These are phyloP conservation scores for Cryomyces antarcticus DNA, from an alignment of 495 filamentous ascomycete species.

Conservation along the genomic window DNA sequence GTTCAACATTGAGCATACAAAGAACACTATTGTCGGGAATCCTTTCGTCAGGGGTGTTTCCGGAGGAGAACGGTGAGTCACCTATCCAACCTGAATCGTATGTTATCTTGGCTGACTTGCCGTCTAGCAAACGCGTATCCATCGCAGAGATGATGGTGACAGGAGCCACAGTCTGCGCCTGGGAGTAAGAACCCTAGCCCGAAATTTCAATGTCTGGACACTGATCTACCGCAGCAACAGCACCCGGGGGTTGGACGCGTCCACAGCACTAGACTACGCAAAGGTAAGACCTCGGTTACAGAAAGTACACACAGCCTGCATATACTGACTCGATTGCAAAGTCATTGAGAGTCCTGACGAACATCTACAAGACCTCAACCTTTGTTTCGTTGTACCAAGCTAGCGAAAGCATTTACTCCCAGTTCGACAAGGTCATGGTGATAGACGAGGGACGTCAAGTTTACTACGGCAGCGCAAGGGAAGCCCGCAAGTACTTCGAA, in stretches of 20 bases:
- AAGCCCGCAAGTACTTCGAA: slow-evolving; percentile 64
- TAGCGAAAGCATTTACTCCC: slow-evolving; percentile 61
- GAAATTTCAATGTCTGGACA: no score
- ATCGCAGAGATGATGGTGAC: slow-evolving; percentile 54
- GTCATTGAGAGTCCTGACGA: slow-evolving; percentile 55
- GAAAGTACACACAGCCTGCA: no score
- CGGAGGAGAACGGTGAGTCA: slow-evolving; percentile 54
- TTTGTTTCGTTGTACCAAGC: slow-evolving; percentile 74
- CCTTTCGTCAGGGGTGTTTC: slow-evolving; percentile 66
- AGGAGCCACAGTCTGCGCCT: slow-evolving; percentile 48
- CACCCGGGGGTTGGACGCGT: slow-evolving; percentile 66
- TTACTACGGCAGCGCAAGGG: slow-evolving; percentile 52
- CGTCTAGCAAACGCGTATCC: slow-evolving; percentile 29
- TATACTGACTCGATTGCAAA: slow-evolving; percentile 16
- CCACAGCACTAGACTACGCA: slow-evolving; percentile 54
- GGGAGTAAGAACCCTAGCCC: slow-evolving; percentile 27
- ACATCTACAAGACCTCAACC: slow-evolving; percentile 58
- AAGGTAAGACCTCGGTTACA: no score
- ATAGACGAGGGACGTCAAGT: slow-evolving; percentile 63
- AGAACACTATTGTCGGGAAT: slow-evolving; percentile 63
- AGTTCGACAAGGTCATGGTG: slow-evolving; percentile 76
- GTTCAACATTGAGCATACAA: slow-evolving; percentile 76
- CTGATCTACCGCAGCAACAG: slow-evolving; percentile 27
- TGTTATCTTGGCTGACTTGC: no score
- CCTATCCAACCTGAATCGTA: no score